These are phyloP conservation scores for Zoysia pacifica DNA, from an alignment of 176 grass and related monocot genomes.

Conservation along the genomic window DNA sequence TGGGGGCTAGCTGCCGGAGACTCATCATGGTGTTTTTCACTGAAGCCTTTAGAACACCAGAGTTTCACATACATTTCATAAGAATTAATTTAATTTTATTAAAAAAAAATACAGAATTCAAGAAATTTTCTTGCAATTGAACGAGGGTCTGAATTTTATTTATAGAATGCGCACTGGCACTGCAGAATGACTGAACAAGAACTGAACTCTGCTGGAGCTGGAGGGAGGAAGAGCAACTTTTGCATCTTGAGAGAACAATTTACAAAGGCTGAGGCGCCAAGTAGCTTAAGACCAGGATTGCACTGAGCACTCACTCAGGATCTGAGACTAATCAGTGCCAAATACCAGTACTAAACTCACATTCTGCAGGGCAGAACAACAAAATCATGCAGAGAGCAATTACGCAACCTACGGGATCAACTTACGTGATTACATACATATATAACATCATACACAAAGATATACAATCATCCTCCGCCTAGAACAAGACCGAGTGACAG, in stretches of 20 bases:
- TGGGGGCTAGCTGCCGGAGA: neutral
- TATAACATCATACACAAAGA: neutral
- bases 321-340: neutral
- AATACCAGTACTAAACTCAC: neutral
- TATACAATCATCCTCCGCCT: too few relatives aligned
- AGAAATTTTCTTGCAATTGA: too few relatives aligned
- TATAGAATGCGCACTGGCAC: neutral
- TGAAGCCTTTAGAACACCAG: too few relatives aligned
- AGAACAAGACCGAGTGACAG: too few relatives aligned
- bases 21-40: neutral
- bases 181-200: too few relatives aligned
- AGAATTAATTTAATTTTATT: too few relatives aligned
- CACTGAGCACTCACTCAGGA: neutral
- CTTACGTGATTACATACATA: neutral
- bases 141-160: too few relatives aligned
- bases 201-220: too few relatives aligned
- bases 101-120: too few relatives aligned
- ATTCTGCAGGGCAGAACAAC: neutral
- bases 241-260: neutral
- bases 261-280: neutral
- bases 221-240: neutral
- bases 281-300: neutral
- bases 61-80: too few relatives aligned
- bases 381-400: neutral
- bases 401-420: constrained; percentile 7